A percentile compares a stretch with the other conserved stretches of the same genome.
Conservation (phyloP, 805 yeast species). For the Candida fluviatilis region DNA sequence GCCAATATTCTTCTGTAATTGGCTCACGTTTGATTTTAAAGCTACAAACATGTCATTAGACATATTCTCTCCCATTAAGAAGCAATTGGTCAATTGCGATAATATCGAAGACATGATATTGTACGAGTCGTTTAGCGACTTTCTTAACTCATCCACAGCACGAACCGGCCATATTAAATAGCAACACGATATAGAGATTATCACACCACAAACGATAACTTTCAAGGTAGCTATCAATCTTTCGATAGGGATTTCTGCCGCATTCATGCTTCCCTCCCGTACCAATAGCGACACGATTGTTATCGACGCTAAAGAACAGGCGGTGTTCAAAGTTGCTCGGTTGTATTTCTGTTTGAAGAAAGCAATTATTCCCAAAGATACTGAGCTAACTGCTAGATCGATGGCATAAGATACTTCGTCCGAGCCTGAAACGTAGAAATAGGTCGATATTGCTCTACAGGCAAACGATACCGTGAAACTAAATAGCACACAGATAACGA, state of each 20-base stretch:
- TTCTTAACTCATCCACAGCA: constrained; percentile 46
- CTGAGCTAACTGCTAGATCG: constrained; percentile 50
- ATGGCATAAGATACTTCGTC: constrained; percentile 48
- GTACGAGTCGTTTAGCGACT: constrained; percentile 46
- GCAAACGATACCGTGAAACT: constrained; percentile 48
- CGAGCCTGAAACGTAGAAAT: constrained; percentile 40
- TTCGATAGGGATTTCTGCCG: constrained; percentile 51
- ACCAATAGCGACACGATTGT: constrained; percentile 66
- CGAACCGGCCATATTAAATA: constrained; percentile 60
- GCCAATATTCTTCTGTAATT: constrained; percentile 39
- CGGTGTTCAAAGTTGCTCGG: constrained; percentile 71
- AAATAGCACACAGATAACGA: constrained; percentile 48
- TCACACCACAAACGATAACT: constrained; percentile 60
- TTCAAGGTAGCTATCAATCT: constrained; percentile 50
- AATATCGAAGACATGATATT: constrained; percentile 49
- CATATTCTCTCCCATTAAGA: constrained; percentile 45
- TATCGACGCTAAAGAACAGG: constrained; percentile 73
- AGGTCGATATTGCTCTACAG: constrained; percentile 49
- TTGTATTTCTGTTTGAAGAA: constrained; percentile 64
- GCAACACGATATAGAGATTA: constrained; percentile 56
- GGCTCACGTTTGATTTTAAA: constrained; percentile 37
- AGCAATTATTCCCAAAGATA: constrained; percentile 63
- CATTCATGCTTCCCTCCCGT: constrained; percentile 66
- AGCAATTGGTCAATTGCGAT: constrained; percentile 42
- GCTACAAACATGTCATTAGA: constrained; percentile 36